Evolutionary conservation across 1,139 yeast genomes (phyloP).

Genomic region (Pichia sp.): DNA sequence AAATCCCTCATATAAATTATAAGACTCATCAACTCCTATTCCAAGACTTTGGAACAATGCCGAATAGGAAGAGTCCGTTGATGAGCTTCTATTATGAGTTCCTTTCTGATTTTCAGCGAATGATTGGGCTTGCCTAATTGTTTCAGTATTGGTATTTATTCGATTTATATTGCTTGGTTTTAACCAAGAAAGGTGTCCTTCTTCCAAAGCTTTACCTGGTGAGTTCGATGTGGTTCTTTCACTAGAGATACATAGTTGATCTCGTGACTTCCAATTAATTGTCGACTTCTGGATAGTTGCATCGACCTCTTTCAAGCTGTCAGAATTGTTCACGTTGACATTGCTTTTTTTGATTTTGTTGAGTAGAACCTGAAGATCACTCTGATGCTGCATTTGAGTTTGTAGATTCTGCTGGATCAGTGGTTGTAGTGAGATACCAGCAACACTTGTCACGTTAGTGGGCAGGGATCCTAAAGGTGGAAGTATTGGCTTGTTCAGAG

Average conservation of each 20-base stretch:
- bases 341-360: not conserved
- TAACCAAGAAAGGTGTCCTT: not conserved
- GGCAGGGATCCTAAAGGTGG: conserved; percentile 1
- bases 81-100: not conserved
- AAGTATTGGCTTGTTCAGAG: not conserved
- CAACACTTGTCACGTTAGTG: not conserved
- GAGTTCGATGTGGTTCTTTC: not conserved
- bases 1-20: conserved; percentile 43
- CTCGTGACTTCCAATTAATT: not conserved
- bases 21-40: conserved; percentile 22
- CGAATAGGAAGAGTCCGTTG: not conserved
- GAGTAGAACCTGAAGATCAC: not conserved
- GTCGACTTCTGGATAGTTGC: not conserved
- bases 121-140: not conserved
- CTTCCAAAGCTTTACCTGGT: not conserved
- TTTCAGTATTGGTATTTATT: not conserved
- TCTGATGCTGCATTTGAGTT: not conserved
- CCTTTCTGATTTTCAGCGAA: not conserved
- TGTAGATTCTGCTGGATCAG: not conserved
- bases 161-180: not conserved
- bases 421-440: not conserved
- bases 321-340: not conserved
- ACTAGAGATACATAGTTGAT: not conserved
- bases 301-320: not conserved
- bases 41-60: conserved; percentile 2